A percentile compares a stretch with the other conserved stretches of the same genome.
Conservation (phyloP, 129 eudicot species). For the Mikania micrantha region DNA sequence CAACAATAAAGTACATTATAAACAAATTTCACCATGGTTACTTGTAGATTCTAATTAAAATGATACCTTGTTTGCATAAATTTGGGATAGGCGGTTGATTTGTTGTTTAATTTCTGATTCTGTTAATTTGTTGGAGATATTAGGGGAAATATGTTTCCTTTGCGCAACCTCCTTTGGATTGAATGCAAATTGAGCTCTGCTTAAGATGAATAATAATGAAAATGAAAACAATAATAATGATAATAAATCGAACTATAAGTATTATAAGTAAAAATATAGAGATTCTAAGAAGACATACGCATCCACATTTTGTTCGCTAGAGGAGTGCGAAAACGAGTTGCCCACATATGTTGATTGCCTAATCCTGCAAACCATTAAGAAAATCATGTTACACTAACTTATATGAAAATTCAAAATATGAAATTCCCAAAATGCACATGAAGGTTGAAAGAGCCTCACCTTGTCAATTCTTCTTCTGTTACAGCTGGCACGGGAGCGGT, state of each 20-base stretch:
- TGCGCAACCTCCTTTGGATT: conserved; percentile 70
- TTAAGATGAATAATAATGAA: neutral
- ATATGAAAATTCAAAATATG: neutral
- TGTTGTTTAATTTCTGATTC: conserved; percentile 74
- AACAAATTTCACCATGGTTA: too few relatives aligned
- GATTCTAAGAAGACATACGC: conserved; percentile 43
- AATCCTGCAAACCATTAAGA: conserved; percentile 28
- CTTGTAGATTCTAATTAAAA: neutral
- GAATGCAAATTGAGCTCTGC: conserved; percentile 65
- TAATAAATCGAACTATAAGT: too few relatives aligned
- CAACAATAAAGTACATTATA: too few relatives aligned
- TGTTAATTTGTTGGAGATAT: conserved; percentile 31
- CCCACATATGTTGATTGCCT: conserved; percentile 39
- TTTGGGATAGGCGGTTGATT: conserved; percentile 58
- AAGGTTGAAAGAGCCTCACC: conserved; percentile 35
- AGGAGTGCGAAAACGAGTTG: conserved; percentile 32
- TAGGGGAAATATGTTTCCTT: conserved; percentile 30
- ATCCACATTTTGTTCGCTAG: conserved; percentile 47
- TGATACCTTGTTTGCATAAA: conserved; percentile 62
- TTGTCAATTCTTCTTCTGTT: conserved; percentile 41
- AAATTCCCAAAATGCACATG: neutral
- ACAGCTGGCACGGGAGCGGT: conserved; percentile 58
- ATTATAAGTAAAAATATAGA: neutral
- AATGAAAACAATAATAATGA: neutral
- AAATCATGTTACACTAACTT: neutral